phyloP scores from a whole-genome alignment of 768 basidiomycete species.

The Agaricus sinodeliciosus region DNA sequence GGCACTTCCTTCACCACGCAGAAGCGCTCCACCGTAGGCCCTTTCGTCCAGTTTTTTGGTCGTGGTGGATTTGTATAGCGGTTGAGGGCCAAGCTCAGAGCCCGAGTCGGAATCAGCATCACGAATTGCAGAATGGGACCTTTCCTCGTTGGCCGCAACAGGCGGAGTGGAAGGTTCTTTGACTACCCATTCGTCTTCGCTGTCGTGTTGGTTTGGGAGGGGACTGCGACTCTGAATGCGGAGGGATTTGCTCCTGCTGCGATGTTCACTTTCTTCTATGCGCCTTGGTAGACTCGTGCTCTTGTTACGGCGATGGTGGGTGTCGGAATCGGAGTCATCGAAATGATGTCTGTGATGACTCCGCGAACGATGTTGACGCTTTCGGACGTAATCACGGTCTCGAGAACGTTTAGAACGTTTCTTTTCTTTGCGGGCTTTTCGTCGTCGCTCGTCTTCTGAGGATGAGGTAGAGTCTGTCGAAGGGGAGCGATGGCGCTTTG shows the following conservation, averaged over 20 bases:
- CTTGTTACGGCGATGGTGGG: conserved; percentile 22
- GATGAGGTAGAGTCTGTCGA: conserved; percentile 44
- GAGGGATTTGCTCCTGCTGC: conserved; percentile 5
- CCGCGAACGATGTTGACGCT: conserved; percentile 19
- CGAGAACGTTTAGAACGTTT: conserved; percentile 46
- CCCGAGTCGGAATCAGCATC: conserved; percentile 30
- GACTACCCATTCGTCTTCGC: conserved; percentile 18
- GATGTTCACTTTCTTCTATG: neutral
- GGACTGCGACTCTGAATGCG: conserved; percentile 20
- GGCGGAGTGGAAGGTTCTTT: conserved; percentile 1
- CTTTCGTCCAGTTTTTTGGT: conserved; percentile 69
- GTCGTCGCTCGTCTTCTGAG: conserved; percentile 52
- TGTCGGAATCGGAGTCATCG: conserved; percentile 30
- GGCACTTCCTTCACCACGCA: conserved; percentile 93
- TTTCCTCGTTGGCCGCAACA: neutral
- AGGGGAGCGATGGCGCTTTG: conserved; percentile 49
- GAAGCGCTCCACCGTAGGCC: conserved; percentile 82
- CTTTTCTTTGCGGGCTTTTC: conserved; percentile 53
- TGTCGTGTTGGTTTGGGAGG: conserved; percentile 28
- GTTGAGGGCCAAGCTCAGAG: conserved; percentile 72
- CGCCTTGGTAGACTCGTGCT: neutral
- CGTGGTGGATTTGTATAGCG: conserved; percentile 35
- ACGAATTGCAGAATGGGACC: neutral
- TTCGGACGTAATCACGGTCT: conserved; percentile 33
- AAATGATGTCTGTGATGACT: conserved; percentile 1